phyloP scores from a whole-genome alignment of 441 rosid species.

The Populus hybrid region DNA sequence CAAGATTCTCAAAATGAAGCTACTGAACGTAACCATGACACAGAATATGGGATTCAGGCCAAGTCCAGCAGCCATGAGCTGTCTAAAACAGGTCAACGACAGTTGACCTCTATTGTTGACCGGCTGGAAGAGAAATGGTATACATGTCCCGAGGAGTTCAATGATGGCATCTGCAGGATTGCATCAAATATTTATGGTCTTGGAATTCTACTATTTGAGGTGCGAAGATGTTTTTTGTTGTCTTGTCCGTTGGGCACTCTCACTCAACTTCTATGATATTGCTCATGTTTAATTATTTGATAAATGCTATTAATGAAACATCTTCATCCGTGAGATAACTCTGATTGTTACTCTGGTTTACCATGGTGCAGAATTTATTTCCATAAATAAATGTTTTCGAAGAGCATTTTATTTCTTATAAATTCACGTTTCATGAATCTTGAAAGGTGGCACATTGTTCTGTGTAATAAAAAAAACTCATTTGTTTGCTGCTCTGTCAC shows the following conservation, averaged over 20 bases:
- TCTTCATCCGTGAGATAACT: background rate
- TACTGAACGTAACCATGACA: slow-evolving; percentile 22
- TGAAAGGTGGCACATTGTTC: background rate
- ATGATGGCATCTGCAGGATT: slow-evolving; percentile 40
- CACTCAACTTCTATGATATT: background rate
- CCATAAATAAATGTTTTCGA: background rate
- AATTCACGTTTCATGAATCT: background rate
- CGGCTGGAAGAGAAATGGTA: slow-evolving; percentile 90
- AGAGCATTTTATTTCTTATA: background rate
- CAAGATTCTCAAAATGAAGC: slow-evolving; percentile 28
- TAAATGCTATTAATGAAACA: background rate
- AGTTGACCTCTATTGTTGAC: slow-evolving; percentile 30
- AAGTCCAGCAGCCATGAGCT: slow-evolving; percentile 25
- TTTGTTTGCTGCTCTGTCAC: background rate
- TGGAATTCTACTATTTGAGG: slow-evolving; percentile 96
- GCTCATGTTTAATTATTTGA: background rate
- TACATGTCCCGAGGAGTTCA: slow-evolving; percentile 74
- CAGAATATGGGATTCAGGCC: slow-evolving; percentile 22
- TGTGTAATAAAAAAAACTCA: background rate
- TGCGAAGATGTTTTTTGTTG: slow-evolving; percentile 21
- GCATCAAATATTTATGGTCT: slow-evolving; percentile 80
- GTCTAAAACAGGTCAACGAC: slow-evolving; percentile 33
- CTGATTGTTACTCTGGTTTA: background rate
- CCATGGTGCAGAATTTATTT: background rate
- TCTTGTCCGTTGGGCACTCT: slow-evolving; percentile 2